Base-by-base conservation (phyloP, 495 filamentous ascomycete genomes). In the Hypomontagnella monticulosa region DNA sequence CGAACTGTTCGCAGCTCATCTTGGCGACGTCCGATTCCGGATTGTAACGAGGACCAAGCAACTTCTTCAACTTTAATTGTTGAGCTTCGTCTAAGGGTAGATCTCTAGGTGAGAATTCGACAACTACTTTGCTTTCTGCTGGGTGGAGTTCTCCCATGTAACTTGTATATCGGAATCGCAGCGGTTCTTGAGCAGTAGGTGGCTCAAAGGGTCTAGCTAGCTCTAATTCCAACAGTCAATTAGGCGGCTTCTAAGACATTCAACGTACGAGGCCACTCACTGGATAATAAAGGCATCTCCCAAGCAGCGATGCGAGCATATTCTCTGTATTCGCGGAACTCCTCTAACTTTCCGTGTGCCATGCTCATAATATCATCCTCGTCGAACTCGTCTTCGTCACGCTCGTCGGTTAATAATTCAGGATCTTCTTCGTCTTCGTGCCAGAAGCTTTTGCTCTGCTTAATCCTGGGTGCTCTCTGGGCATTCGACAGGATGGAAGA, bases 111-210 rank as follows among this genome's bases (percentile, higher is more conserved):
- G 80, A 84, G 70, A 98, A 95, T 74, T 97, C 92, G 23, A 97
- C 85, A 4, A 97, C 93, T 23, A 99, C 92, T 79, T 99, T 99
- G 52, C 87, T 85, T 73, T 93, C 89, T 10, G 93, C 92, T 0
- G 96, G 93, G 76, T 98, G 96, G 51, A 87, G 76, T 76, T 99
- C 95, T 63, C 96, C 96, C 84, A 98, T 87, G 77, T 97, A 97
- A 44, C 88, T 91, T n/a, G 96, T 98, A 79, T 97, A 97, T 70
- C 95, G 89, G 84, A 97, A 99, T 63, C 95, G 89, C 49, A 99
- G 85, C 5, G 85, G 80, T 64, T 90, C 82, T 46, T 88, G 80
- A 44, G 77, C 74, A 44, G 85, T 74, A 10, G 93, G 91, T 3
- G 88, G 89, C 33, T 81, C 79, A 78, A 97, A 98, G 33, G 91